Percentiles rank a stretch among this genome's conserved stretches.
Conservation (phyloP, 2,329 filamentous ascomycete species). For the Coniochaeta ligniaria region DNA sequence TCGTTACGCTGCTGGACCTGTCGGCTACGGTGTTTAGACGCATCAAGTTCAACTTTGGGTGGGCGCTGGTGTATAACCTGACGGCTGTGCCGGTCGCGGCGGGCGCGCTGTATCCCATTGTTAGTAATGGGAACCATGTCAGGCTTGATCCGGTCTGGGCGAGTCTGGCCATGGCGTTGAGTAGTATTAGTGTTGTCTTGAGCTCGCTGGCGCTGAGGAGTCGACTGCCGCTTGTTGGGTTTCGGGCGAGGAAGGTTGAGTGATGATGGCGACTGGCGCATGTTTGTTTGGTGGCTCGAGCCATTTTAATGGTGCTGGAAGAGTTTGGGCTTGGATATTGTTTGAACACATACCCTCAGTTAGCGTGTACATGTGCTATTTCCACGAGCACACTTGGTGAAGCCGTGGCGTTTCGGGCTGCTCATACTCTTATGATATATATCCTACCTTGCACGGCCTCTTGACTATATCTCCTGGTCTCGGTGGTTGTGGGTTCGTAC, state of each 20-base stretch:
- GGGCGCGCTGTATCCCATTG: conserved; percentile 62
- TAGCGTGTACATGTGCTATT: neutral
- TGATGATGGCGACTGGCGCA: neutral
- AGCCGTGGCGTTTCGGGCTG: neutral
- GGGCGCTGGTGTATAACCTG: conserved; percentile 79
- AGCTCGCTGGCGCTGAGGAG: conserved; percentile 69
- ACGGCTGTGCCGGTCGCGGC: conserved; percentile 74
- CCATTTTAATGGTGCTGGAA: neutral
- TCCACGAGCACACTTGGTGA: neutral
- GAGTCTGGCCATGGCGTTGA: conserved; percentile 84
- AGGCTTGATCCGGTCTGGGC: conserved; percentile 78
- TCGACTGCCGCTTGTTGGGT: conserved; percentile 34
- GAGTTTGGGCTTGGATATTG: neutral
- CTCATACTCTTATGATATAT: no score
- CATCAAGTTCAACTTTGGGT: conserved; percentile 78
- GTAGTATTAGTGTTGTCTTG: conserved; percentile 79
- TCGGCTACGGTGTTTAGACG: conserved; percentile 66
- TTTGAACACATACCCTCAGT: neutral
- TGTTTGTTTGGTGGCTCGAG: neutral
- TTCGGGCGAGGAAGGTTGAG: conserved; percentile 25
- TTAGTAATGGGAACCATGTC: conserved; percentile 45
- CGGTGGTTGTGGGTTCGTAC: no score
- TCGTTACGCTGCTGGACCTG: conserved; percentile 68
- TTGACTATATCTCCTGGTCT: no score
- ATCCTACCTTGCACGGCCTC: no score